Percentiles rank a stretch among this genome's conserved stretches.
Evolutionary conservation across 2,329 filamentous ascomycete species (phyloP).

Genomic region (Penicillium aurantiogriseum): DNA sequence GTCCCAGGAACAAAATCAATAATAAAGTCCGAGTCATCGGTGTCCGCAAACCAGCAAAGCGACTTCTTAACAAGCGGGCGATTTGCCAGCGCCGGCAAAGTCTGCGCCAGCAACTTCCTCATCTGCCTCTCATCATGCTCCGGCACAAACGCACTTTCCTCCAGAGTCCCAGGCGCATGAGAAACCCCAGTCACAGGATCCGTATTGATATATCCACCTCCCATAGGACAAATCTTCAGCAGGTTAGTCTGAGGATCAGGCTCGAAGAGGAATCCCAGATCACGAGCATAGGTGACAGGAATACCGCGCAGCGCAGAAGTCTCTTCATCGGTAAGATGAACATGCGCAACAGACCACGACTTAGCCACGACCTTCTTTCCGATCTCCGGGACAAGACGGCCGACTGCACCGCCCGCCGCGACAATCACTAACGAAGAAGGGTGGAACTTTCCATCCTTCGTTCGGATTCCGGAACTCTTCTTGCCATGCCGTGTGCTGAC

Average conservation of each 20-base stretch:
- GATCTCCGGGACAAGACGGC: conserved; percentile 50
- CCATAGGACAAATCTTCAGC: conserved; percentile 61
- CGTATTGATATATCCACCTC: conserved; percentile 56
- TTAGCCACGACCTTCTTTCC: conserved; percentile 55
- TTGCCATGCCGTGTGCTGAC: conserved; percentile 15
- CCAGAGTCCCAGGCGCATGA: conserved; percentile 41
- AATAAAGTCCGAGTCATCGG: conserved; percentile 59
- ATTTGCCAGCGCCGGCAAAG: conserved; percentile 54
- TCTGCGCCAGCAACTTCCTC: conserved; percentile 51
- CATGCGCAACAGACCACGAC: conserved; percentile 60
- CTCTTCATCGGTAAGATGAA: conserved; percentile 57
- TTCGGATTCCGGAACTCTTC: conserved; percentile 38
- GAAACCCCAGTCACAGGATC: conserved; percentile 45
- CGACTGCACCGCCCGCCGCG: conserved; percentile 52
- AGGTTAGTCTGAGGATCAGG: conserved; percentile 58
- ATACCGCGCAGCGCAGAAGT: conserved; percentile 55
- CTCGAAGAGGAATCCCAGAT: conserved; percentile 66
- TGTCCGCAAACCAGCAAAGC: conserved; percentile 66
- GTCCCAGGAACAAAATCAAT: conserved; percentile 58
- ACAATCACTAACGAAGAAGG: conserved; percentile 48
- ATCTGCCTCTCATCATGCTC: conserved; percentile 54
- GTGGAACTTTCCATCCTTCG: conserved; percentile 40
- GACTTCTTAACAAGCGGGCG: conserved; percentile 56
- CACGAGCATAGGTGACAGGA: conserved; percentile 60
- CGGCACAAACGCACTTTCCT: conserved; percentile 50